A percentile compares a stretch with the other conserved stretches of the same genome.
Evolutionary conservation across 2,329 filamentous ascomycete species (phyloP).

Genomic region (Amauroascus verrucosus): DNA sequence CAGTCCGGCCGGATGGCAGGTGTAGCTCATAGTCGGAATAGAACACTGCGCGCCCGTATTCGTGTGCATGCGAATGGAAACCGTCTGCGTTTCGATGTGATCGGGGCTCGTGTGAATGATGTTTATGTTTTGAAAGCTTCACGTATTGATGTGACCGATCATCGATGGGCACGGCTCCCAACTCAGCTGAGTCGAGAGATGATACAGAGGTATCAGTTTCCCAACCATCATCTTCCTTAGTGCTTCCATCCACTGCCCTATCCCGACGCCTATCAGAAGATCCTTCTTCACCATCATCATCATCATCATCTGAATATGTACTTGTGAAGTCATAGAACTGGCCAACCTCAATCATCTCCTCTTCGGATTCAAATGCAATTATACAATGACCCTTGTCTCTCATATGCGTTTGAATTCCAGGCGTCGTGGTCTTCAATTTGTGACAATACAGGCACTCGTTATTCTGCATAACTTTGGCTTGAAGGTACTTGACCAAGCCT

Average conservation of each 20-base stretch:
- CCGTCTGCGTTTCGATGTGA: conserved; percentile 65
- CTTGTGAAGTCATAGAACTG: conserved; percentile 95
- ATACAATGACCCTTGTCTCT: conserved; percentile 93
- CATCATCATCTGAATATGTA: conserved; percentile 77
- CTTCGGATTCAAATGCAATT: conserved; percentile 81
- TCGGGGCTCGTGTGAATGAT: conserved; percentile 63
- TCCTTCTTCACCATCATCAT: conserved; percentile 45
- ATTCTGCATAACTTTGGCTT: conserved; percentile 66
- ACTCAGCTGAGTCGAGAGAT: conserved; percentile 74
- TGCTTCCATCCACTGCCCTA: conserved; percentile 35
- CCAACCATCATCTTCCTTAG: conserved; percentile 70
- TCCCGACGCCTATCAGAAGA: conserved; percentile 41
- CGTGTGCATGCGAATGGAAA: conserved; percentile 74
- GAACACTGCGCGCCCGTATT: conserved; percentile 64
- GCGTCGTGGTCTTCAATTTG: conserved; percentile 65
- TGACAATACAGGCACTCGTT: conserved; percentile 83
- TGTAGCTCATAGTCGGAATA: conserved; percentile 91
- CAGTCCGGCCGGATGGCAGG: conserved; percentile 76
- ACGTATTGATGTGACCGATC: conserved; percentile 61
- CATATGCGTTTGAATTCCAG: conserved; percentile 92
- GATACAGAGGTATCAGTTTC: conserved; percentile 91
- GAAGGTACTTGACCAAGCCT: conserved; percentile 67
- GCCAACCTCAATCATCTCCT: conserved; percentile 85
- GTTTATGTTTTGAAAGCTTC: conserved; percentile 59
- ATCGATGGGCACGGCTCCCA: conserved; percentile 68